Base-by-base conservation (phyloP, 2,329 filamentous ascomycete genomes). In the Pyrenophora teres region DNA sequence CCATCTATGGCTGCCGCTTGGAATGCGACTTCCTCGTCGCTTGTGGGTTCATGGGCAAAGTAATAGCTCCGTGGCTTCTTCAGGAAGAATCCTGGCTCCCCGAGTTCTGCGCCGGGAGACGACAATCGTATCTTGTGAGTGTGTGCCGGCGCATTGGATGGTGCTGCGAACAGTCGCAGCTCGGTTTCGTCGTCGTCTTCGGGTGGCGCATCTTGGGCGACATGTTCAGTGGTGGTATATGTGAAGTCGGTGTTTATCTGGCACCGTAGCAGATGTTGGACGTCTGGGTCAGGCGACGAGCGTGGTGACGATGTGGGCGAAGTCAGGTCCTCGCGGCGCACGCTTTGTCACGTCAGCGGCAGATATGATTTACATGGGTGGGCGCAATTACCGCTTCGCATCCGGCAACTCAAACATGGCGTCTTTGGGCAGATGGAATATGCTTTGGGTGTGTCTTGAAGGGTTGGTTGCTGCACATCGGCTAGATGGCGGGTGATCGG, bases 31-130 rank as follows among this genome's bases (percentile, higher is more conserved):
- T 62, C 48, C 49, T 60, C 61, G 4, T 66, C 56, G 16, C 57
- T 63, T 3, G 63, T 65, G 16, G 60, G 50, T 16, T 64, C 64
- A 4, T 68, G 59, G 46, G 69, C 63, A 44, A 74, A 73, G 50
- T 74, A 74, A 49, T 73, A 73, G 50, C 56, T 64, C 33, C 56
- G 58, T 10, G 69, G 69, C 41, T 64, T 65, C 49, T 72, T 69
- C 21, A 68, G 25, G 3, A 64, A 10, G 25, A 74, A 60, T 2
- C 67, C 65, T 15, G 64, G 60, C 38, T 72, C 66, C 40, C 56
- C 60, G 12, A 36, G 46, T 33, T 47, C 62, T 6, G 57, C 56
- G 19, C 57, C 63, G 12, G 71, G 71, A 1, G 71, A 74, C 0
- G 64, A 54, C 1, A 74, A 53, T 35, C 71, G 60, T 32, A 73